Conservation (phyloP, 495 filamentous ascomycete species). For the Neurospora sp. region DNA sequence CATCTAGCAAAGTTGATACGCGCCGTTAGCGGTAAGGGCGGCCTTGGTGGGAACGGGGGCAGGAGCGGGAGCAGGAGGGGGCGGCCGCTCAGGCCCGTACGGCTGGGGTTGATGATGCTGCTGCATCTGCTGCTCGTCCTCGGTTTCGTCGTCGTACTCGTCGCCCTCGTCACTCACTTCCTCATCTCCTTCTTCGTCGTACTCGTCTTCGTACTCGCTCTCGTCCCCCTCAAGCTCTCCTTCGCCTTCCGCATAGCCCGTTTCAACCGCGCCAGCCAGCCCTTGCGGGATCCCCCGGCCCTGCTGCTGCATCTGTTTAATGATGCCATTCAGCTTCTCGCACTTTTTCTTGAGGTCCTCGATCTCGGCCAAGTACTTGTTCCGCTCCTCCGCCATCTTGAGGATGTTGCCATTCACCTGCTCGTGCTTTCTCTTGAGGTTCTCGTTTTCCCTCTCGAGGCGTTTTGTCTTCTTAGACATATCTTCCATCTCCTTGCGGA, state of each 20-base stretch:
- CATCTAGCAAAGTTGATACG: background rate
- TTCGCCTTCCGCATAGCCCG: slow-evolving; percentile 34
- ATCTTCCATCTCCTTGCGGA: slow-evolving; percentile 99
- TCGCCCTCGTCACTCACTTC: slow-evolving; percentile 40
- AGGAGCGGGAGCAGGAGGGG: slow-evolving; percentile 36
- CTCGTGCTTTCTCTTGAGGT: slow-evolving; percentile 84
- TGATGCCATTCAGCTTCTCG: slow-evolving; percentile 84
- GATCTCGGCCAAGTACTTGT: slow-evolving; percentile 67
- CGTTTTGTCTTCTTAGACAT: slow-evolving; percentile 99
- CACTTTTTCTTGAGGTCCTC: slow-evolving; percentile 79
- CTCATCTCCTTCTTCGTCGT: slow-evolving; percentile 45
- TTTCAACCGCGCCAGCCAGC: slow-evolving; percentile 46
- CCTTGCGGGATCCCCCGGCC: slow-evolving; percentile 58
- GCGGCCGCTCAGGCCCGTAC: slow-evolving; percentile 47
- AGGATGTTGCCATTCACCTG: slow-evolving; percentile 90
- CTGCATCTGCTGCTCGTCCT: slow-evolving; percentile 54
- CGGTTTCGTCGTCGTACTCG: slow-evolving; percentile 42
- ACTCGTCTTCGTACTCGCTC: slow-evolving; percentile 69
- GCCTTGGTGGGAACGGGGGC: slow-evolving; percentile 22
- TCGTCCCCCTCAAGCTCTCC: slow-evolving; percentile 54
- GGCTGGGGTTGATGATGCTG: slow-evolving; percentile 39
- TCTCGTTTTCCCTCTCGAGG: slow-evolving; percentile 91
- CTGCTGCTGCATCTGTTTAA: slow-evolving; percentile 88
- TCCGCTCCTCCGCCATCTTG: slow-evolving; percentile 95
- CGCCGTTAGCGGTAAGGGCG: slow-evolving; percentile 12